Evolutionary conservation across 768 basidiomycete genomes (phyloP), one percentile per base, ranked within the genome.

Genomic region (Suillus ampliporus): DNA sequence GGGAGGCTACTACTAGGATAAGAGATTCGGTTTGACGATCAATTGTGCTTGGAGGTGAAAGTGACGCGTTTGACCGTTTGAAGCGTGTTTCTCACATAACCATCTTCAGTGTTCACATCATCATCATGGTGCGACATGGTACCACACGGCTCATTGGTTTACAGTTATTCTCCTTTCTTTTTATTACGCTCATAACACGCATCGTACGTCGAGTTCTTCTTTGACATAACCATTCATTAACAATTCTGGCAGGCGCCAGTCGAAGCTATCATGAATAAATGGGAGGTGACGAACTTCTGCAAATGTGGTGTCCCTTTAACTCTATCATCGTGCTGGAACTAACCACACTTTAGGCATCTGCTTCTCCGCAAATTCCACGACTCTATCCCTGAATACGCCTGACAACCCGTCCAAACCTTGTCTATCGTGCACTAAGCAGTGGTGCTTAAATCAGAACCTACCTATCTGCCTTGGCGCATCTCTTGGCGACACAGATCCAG

Each of bases 371-470:
- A 95, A 94, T 72, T 96, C 92, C 71, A 86, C 91, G 28, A 97
- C 96, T 68, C 79, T 96, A 61, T 91, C 85, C 56, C 81, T 97
- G 68, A 86, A 88, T 65, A 84, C 86, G 41, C 91, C 94, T 35
- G 89, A 94, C 72, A 89, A 91, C 69, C 91, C 93, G 2, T 86
- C 87, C 19, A 94, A 97, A 75, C 95, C 95, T 10, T 97, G 95
- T 75, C 82, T 95, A 28, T 91, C 93, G 6, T 97, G 95, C 74
- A 97, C 94, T 11, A 94, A 95, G 71, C 91, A 95, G 71, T 97
- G 95, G 92, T 97, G 95, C 78, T 80, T 95, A 60, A 92, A 97
- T 72, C 95, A 94, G 76, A 93, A 95, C 71, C 81, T 97, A 41
- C 79, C 84, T 17, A 96, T 94, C 48, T 97, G 93, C 73, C 83